Conservation (phyloP, 2,329 filamentous ascomycete genomes). For the Penicillium frequentans region DNA sequence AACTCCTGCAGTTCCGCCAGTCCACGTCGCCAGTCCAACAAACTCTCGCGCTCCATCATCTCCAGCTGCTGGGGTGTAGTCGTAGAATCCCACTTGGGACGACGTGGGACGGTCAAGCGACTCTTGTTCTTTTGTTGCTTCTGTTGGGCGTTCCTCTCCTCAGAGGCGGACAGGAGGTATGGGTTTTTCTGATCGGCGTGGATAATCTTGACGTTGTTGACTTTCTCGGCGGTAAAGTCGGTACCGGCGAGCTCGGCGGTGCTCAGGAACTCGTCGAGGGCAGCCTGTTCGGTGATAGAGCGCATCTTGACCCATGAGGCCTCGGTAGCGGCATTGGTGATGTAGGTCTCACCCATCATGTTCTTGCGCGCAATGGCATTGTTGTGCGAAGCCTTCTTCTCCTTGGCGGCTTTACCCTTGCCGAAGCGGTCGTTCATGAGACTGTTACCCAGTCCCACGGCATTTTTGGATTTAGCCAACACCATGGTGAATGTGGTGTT, state of each 20-base stretch:
- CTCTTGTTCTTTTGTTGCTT: slow-evolving; percentile 82
- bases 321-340: slow-evolving; percentile 87
- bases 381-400: slow-evolving; percentile 68
- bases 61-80: slow-evolving; percentile 86
- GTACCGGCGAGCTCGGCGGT: slow-evolving; percentile 97
- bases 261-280: slow-evolving; percentile 92
- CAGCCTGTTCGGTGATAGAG: slow-evolving; percentile 94
- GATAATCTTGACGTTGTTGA: slow-evolving; percentile 99
- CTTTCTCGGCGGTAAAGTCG: slow-evolving; percentile 97
- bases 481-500: slow-evolving; percentile 56
- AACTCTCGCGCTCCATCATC: slow-evolving; percentile 71
- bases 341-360: slow-evolving; percentile 80
- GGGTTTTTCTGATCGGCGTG: slow-evolving; percentile 96
- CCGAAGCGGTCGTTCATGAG: slow-evolving; percentile 99
- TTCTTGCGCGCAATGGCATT: slow-evolving; percentile 69
- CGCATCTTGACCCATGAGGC: slow-evolving; percentile 99
- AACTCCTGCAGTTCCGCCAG: slow-evolving; percentile 91
- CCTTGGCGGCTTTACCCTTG: slow-evolving; percentile 81
- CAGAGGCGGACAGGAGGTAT: slow-evolving; percentile 79
- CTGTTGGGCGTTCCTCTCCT: slow-evolving; percentile 73
- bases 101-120: slow-evolving; percentile 81
- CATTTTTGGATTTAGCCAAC: slow-evolving; percentile 89
- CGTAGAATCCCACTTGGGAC: slow-evolving; percentile 81
- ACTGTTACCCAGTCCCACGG: slow-evolving; percentile 91
- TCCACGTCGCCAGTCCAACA: slow-evolving; percentile 85